Evolutionary conservation across 805 yeast species (phyloP), one percentile per base, ranked within the genome.

Genomic region (Pichia cephalocereana): DNA sequence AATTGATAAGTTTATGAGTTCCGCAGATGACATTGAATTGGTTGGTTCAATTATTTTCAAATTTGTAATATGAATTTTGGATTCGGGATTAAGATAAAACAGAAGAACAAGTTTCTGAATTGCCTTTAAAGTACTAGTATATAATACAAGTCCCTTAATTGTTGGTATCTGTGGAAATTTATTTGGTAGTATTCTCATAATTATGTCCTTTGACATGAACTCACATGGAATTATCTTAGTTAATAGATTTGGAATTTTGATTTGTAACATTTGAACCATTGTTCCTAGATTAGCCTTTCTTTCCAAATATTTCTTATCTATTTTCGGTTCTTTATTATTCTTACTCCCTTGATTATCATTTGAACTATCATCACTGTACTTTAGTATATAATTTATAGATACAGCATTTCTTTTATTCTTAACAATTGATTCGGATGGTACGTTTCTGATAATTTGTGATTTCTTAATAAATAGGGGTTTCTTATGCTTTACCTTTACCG

Each of bases 141-240:
- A 83, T 14, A 81, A 69, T 17, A 71, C 67, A 18, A 66, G 70
- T 1, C 89, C 87, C 45, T 72, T 71, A 28, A 83, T 62, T 12
- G 66, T 64, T 3, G 89, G 89, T 14, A 81, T 54, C 50, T 72
- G 73, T 0, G 79, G 72, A 43, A 71, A 72, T 41, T 76, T 73
- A 1, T 72, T 65, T 0, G 89, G 89, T 37, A 80, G 70, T 1
- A 84, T 64, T 15, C 86, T 62, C 26, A 84, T 66, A 8, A 70
- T 60, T 2, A 84, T 67, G 26, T 75, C 67, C 1, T 68, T 62
- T 34, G 79, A 71, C 10, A 83, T 50, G 10, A 68, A 56, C 5
- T 63, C 62, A 19, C 69, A 60, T 8, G 80, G 76, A 2, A 82
- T 61, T 8, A 77, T 62, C 26, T 61, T 59, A 18, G 67, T 66